phyloP scores from a whole-genome alignment of 345 rosid species.

The Acer negundo region DNA sequence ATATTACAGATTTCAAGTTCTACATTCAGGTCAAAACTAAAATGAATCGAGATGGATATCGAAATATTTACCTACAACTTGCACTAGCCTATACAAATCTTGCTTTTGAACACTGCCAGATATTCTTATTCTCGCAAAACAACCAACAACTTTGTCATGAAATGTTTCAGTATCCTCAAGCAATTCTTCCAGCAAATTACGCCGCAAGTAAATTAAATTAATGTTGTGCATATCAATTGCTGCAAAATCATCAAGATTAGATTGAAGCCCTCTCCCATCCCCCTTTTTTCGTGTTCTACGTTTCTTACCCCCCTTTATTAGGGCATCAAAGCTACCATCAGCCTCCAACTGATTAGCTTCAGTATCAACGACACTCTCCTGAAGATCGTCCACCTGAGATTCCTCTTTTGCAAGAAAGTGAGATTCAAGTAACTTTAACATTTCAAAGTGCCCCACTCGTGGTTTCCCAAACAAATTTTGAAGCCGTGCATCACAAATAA shows the following conservation, averaged over 20 bases:
- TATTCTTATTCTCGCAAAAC: slow-evolving; percentile 94
- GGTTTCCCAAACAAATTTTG: slow-evolving; percentile 88
- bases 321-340: slow-evolving; percentile 68
- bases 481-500: slow-evolving; percentile 90
- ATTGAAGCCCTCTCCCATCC: slow-evolving; percentile 69
- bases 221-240: slow-evolving; percentile 92
- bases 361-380: slow-evolving; percentile 63
- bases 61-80: slow-evolving; percentile 76
- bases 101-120: slow-evolving; percentile 92
- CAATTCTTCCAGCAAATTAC: slow-evolving; percentile 86
- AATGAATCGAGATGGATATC: slow-evolving; percentile 12
- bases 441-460: slow-evolving; percentile 97
- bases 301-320: slow-evolving; percentile 56
- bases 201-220: slow-evolving; percentile 78
- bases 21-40: slow-evolving; percentile 8
- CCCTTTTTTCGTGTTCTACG: slow-evolving; percentile 76
- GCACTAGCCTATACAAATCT: slow-evolving; percentile 95
- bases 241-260: slow-evolving; percentile 91
- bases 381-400: slow-evolving; percentile 65
- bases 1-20: slow-evolving; percentile 1
- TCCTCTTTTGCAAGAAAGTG: slow-evolving; percentile 86
- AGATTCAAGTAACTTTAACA: slow-evolving; percentile 94
- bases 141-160: slow-evolving; percentile 78
- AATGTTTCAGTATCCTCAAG: slow-evolving; percentile 76
- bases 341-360: slow-evolving; percentile 69